Evolutionary conservation across 2,329 filamentous ascomycete genomes (phyloP), one percentile per base, ranked within the genome.

Genomic region (Huntiella moniliformis): DNA sequence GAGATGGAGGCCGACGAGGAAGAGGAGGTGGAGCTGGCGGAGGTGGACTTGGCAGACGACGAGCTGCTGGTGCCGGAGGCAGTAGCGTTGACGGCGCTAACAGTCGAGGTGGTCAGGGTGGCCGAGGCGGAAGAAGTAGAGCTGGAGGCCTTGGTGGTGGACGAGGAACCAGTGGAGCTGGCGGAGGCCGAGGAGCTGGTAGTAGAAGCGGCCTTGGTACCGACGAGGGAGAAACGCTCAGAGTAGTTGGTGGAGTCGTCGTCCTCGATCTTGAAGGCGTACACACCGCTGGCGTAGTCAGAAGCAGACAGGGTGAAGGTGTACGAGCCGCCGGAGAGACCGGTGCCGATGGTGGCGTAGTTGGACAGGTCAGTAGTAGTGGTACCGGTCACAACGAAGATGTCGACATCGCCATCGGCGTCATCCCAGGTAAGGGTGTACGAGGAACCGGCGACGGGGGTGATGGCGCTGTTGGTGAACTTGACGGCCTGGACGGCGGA

Each of bases 361-460:
- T 61, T 53, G 31, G 61, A 54, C 52, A 73, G 69, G 44, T 58
- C 61, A 51, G 51, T 47, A 51, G 65, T 61, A 49, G 57, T 58
- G 4, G 57, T 54, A 52, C 74, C 75, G 49, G 69, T 68, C 47
- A 78, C 62, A 50, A 79, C 66, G 53, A 58, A 56, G 57, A 79
- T 68, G 52, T 62, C 63, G 56, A 75, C 61, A 49, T 61, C 61
- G 36, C 61, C 58, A 47, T 60, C 62, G 35, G 57, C 57, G 58
- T 64, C 57, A 15, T 59, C 50, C 74, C 74, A 79, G 52, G 60
- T 59, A 56, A 79, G 64, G 51, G 60, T 59, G 56, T 66, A 70
- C 44, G 62, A 59, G 54, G 61, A 52, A 53, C 73, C 74, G 35
- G 70, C 67, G 33, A 78, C 62, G 55, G 65, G 60, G 57, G 74